Evolutionary conservation across 495 filamentous ascomycete genomes (phyloP).

Genomic region (Xylaria palmicola): DNA sequence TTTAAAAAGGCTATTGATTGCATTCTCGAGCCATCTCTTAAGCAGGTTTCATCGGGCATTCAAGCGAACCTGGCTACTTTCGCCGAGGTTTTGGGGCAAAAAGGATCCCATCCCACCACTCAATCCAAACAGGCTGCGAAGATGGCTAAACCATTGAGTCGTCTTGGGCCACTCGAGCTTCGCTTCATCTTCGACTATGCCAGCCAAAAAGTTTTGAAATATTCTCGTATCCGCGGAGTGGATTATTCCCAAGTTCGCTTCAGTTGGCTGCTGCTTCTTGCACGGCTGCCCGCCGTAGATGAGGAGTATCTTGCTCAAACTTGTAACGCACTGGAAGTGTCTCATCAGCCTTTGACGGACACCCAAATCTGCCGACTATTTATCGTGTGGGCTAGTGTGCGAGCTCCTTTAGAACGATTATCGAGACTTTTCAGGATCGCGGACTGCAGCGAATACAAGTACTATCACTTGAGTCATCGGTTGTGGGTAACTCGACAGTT

Average conservation of each 20-base stretch:
- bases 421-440: neutral
- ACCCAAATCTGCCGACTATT: conserved; percentile 24
- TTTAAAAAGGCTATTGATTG: conserved; percentile 19
- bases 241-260: conserved; percentile 17
- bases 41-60: conserved; percentile 10
- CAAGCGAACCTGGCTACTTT: conserved; percentile 17
- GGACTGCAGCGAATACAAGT: neutral
- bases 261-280: conserved; percentile 26
- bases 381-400: conserved; percentile 13
- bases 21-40: conserved; percentile 21
- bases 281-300: conserved; percentile 22
- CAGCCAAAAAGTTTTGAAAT: conserved; percentile 15
- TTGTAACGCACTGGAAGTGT: conserved; percentile 21
- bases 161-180: conserved; percentile 13
- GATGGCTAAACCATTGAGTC: conserved; percentile 21
- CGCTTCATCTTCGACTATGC: conserved; percentile 18
- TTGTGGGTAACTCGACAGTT: conserved; percentile 12
- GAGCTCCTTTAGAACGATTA: conserved; percentile 6
- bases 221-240: conserved; percentile 5
- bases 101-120: neutral
- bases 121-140: conserved; percentile 22
- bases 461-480: neutral
- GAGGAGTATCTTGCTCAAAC: conserved; percentile 7
- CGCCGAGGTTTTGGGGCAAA: conserved; percentile 6
- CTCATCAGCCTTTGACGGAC: conserved; percentile 5